A percentile compares a stretch with the other conserved stretches of the same genome.
Conservation (phyloP, 148 eudicot genomes). For the Gaultheria prostrata region DNA sequence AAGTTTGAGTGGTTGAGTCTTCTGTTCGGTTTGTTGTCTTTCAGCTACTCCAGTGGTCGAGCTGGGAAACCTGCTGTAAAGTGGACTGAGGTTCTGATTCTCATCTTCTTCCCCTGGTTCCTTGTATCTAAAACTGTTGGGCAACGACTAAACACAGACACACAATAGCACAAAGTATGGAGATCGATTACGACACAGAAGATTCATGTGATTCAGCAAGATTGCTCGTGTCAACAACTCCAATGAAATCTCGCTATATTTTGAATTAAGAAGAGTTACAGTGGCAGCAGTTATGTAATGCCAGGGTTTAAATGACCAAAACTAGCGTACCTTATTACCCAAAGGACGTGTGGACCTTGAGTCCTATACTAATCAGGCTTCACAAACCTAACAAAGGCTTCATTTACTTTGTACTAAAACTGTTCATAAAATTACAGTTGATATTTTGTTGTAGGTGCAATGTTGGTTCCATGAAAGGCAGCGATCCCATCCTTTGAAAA, state of each 20-base stretch:
- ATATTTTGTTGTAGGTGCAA: constrained; percentile 47
- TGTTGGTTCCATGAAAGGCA: constrained; percentile 62
- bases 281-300: background rate
- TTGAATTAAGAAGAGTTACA: background rate
- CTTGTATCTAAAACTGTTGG: constrained; percentile 1
- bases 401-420: constrained; percentile 12
- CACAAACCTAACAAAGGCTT: background rate
- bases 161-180: background rate
- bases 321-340: background rate
- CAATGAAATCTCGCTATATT: background rate
- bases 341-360: background rate
- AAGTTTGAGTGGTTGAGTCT: background rate
- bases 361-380: background rate
- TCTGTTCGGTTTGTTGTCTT: constrained; percentile 17
- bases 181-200: background rate
- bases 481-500: constrained; percentile 23
- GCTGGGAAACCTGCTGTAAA: constrained; percentile 78
- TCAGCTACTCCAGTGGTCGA: constrained; percentile 70
- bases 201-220: background rate
- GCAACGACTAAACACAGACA: background rate
- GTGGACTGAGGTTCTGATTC: constrained; percentile 63
- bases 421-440: constrained; percentile 9
- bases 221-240: background rate
- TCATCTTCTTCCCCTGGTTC: constrained; percentile 16
- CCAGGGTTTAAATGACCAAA: background rate